phyloP scores from a whole-genome alignment of 2,329 filamentous ascomycete genomes.

The Rhynchosporium graminicola region DNA sequence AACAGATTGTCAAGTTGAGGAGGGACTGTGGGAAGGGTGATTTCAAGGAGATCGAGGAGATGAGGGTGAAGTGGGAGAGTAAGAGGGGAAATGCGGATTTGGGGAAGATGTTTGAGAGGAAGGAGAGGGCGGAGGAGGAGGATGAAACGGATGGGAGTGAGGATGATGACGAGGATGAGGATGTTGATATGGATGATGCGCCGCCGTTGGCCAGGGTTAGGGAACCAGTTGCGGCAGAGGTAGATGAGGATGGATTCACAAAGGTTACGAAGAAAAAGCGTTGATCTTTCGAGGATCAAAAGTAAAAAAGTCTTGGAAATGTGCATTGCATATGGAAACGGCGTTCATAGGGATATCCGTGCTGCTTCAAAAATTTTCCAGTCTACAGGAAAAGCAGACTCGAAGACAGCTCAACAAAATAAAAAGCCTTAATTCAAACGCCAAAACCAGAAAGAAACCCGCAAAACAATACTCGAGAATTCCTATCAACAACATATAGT shows the following conservation, averaged over 20 bases:
- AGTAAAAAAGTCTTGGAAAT: slow-evolving; percentile 1
- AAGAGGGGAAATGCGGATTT: slow-evolving; percentile 56
- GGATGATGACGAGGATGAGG: slow-evolving; percentile 56
- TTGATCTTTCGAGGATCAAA: slow-evolving; percentile 21
- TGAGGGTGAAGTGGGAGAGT: slow-evolving; percentile 64
- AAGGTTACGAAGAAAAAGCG: slow-evolving; percentile 69
- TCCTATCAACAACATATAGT: slow-evolving; percentile 24
- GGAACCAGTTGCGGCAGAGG: slow-evolving; percentile 67
- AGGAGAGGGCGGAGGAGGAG: slow-evolving; percentile 59
- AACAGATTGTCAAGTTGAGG: slow-evolving; percentile 68
- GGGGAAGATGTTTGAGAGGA: slow-evolving; percentile 48
- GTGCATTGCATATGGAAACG: slow-evolving; percentile 24
- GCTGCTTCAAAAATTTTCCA: slow-evolving; percentile 24
- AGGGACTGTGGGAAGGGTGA: slow-evolving; percentile 65
- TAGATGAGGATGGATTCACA: slow-evolving; percentile 82
- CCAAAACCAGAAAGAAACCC: slow-evolving; percentile 14
- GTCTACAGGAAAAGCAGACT: slow-evolving; percentile 13
- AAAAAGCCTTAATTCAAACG: slow-evolving; percentile 25
- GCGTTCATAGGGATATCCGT: slow-evolving; percentile 32
- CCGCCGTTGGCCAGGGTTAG: slow-evolving; percentile 57
- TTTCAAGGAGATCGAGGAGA: slow-evolving; percentile 62
- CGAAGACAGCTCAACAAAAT: slow-evolving; percentile 13
- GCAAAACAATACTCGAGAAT: slow-evolving; percentile 18
- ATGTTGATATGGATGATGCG: slow-evolving; percentile 70
- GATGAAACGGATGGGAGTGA: slow-evolving; percentile 53